Base-by-base conservation (phyloP, 2,329 filamentous ascomycete species). In the Tolypocladium tropicale region DNA sequence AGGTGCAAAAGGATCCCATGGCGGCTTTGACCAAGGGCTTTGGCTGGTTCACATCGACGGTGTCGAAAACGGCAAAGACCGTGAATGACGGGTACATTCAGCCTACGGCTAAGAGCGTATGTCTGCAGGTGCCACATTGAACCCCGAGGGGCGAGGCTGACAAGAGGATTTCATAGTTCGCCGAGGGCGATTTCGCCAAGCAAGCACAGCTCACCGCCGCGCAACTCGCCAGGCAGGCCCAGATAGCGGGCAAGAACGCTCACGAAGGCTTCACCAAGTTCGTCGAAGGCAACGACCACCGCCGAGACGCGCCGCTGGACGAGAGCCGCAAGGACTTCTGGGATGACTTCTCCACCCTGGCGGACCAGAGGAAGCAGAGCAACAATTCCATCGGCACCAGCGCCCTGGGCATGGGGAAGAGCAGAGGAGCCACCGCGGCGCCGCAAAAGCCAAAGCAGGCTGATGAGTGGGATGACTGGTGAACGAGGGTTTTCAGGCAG, bases 31-130 rank as follows among this genome's bases (percentile, higher is more conserved):
- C 85, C 32, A 96, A 95, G 73, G 89, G 93, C 0, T 95, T 97
- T 65, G 93, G 93, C 10, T 97, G 94, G 91, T 90, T 97, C 67
- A 83, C 90, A 21, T 88, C 84, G 36, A 91, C 90, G 14, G 90
- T 97, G 46, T 85, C 85, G 30, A 96, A 94, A 78, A 89, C 89
- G 61, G 94, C 92, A 39, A 95, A 95, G 77, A 89, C 84, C 18
- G 87, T 96, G 28, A 95, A 96, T 69, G 88, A 94, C 62, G 84
- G 87, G 36, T 96, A 90, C 74, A 90, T 99, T 55, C 91, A 95
- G 73, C 94, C 94, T 11, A 94, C 91, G 32, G 90, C 94, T 67
- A 65, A 62, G 55, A 63, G 63, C 50, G 78, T 64, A 58, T 34
- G 56, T 41, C 1, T 28, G 32, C 28, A 50, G 16, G 12, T 14